Base-by-base conservation (phyloP, 805 yeast genomes). In the Saccharomyces cerevisiae region DNA sequence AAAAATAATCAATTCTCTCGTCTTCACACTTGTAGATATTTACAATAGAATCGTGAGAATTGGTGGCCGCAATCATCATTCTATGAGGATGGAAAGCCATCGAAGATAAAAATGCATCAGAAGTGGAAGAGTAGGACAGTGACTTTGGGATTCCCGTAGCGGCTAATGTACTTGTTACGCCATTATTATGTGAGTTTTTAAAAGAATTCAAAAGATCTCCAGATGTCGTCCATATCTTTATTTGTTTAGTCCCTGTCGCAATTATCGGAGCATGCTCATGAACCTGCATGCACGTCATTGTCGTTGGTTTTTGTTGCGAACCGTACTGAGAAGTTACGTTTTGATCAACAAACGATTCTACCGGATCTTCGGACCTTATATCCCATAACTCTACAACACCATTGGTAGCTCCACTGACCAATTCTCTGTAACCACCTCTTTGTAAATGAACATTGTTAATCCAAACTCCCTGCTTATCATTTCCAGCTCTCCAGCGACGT, bases 201-300 rank as follows among this genome's bases (percentile, higher is more conserved):
- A 91, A 79, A 9, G 79, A 77, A 0, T 88, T 73, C 6, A 91
- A 73, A 53, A 81, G 67, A 55, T 87, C 87, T 2, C 98, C 98
- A 0, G 86, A 74, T 0, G 96, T 89, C 2, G 96, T 83, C 87
- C 94, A 91, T 4, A 94, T 71, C 48, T 88, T 85, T 14, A 90
- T 82, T 36, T 80, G 77, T 57, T 85, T 85, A 1, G 91, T 84
- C 0, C 96, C 97, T 2, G 96, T 86, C 1, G 91, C 92, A 54
- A 94, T 80, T 2, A 94, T 77, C 1, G 99, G 98, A 0, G 98
- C 99, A 71, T 94, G 99, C 64, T 94, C 99, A 71, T 94, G 99
- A 4, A 89, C 81, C 64, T 87, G 86, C 53, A 89, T 77, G 22
- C 89, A 78, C 6, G 94, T 80, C 79, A 81, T 65, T 1, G 75